Base-by-base conservation (phyloP, 2,329 filamentous ascomycete genomes). In the Nannizziopsis barbatae region DNA sequence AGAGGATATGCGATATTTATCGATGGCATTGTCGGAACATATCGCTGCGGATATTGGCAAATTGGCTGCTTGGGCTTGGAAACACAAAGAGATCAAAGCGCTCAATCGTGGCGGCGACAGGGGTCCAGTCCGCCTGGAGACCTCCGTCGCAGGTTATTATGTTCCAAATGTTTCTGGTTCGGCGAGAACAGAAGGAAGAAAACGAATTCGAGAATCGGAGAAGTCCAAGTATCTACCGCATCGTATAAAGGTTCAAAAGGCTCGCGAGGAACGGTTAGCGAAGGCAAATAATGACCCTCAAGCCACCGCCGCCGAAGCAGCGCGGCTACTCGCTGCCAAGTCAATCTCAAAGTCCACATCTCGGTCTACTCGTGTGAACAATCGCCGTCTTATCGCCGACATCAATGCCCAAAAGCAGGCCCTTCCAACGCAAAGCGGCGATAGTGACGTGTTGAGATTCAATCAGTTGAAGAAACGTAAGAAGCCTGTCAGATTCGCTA, bases 401-500 rank as follows among this genome's bases (percentile, higher is more conserved):
- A 83, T 98, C 57, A 94, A 94, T 63, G 86, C 92, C 40, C 89
- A 95, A 65, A 94, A 95, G 72, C 87, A 87, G 69, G 74, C 72
- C 12, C 67, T 80, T 49, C 71, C 73, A 15, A 84, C 82, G 10
- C 75, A 87, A 15, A 84, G 83, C 46, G 75, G 75, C 12, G 89
- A 95, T 56, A 86, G 88, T 47, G 90, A 95, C 59, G 87, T 92
- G 27, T 79, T 98, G 60, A 85, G 90, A 50, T 98, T 98, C 76
- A 98, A 98, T 67, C 92, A 96, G 71, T 81, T 98, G 50, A 95
- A 96, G 76, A 98, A 96, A 71, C 85, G 92, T 53, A 98, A 96
- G 80, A 98, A 98, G 74, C 89, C 90, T 1, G 92, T 98, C 65
- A 92, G 93, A 64, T 98, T 98, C 68, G 92, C 90, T 50, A 80